Conservation (phyloP, 176 grass and related monocot species). For the Hordeum marinum region DNA sequence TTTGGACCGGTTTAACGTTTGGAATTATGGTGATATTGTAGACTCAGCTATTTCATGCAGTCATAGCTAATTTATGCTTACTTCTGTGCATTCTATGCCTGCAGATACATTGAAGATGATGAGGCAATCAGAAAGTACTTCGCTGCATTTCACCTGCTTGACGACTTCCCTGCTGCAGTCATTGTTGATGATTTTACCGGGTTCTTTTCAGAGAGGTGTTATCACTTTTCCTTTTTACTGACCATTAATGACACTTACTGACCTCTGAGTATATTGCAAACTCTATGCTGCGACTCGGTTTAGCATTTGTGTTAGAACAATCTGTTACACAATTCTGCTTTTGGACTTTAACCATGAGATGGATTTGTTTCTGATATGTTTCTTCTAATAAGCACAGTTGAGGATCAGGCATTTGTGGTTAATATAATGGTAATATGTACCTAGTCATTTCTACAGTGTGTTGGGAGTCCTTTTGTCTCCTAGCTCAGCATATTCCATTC, state of each 20-base stretch:
- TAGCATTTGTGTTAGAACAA: not conserved
- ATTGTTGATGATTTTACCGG: conserved; percentile 92
- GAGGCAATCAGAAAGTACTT: conserved; percentile 78
- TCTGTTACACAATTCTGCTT: not conserved
- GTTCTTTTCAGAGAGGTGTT: conserved; percentile 63
- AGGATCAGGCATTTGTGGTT: not conserved
- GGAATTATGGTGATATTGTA: not conserved
- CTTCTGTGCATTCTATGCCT: conserved; percentile 12
- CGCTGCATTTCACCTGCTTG: conserved; percentile 81
- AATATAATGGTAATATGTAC: not conserved
- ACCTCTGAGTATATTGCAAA: not conserved
- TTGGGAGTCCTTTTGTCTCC: not conserved
- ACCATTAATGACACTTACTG: not conserved
- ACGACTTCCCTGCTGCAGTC: conserved; percentile 59
- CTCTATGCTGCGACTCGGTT: not conserved
- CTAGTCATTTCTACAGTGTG: not conserved
- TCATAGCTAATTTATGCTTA: not conserved
- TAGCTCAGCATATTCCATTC: not conserved
- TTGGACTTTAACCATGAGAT: conserved; percentile 3
- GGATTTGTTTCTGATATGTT: not conserved
- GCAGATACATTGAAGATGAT: conserved; percentile 72
- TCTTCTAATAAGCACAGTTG: not conserved
- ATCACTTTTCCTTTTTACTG: not conserved
- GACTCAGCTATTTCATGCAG: not conserved
- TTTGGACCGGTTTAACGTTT: not conserved